phyloP scores from a whole-genome alignment of 495 filamentous ascomycete genomes.

The Aspergillus baeticus region DNA sequence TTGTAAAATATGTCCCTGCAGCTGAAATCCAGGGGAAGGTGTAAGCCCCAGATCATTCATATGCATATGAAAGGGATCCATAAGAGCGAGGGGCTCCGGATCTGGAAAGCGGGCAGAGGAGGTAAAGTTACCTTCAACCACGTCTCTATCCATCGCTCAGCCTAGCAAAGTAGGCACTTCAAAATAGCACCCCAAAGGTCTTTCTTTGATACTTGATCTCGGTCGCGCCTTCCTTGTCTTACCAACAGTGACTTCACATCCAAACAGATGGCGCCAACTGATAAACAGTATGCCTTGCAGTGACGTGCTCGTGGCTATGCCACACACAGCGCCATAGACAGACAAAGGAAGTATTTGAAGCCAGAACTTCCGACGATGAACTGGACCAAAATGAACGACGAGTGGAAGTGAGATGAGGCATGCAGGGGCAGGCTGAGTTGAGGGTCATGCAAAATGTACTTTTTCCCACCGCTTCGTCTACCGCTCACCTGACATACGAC shows the following conservation, averaged over 20 bases:
- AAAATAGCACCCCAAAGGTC: neutral
- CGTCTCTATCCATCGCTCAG: conserved; percentile 29
- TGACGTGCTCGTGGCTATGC: neutral
- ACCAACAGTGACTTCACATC: neutral
- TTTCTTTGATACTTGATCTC: neutral
- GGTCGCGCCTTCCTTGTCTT: neutral
- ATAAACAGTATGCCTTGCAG: neutral
- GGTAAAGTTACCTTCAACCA: conserved; percentile 43
- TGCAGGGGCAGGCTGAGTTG: neutral
- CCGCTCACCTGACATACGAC: conserved; percentile 19
- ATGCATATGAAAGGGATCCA: conserved; percentile 22
- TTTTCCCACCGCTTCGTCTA: conserved; percentile 16
- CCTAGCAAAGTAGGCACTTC: conserved; percentile 4
- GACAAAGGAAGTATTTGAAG: neutral
- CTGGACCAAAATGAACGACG: no score
- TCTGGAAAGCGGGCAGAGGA: conserved; percentile 23
- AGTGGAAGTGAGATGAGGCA: neutral
- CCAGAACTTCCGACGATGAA: neutral
- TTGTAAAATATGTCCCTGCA: conserved; percentile 19
- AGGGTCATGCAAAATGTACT: neutral
- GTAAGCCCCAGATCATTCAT: conserved; percentile 46
- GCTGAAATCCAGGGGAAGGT: conserved; percentile 40
- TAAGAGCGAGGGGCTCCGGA: conserved; percentile 17
- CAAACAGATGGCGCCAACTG: neutral
- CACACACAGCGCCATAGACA: neutral